Evolutionary conservation across 2,329 filamentous ascomycete species (phyloP).

Genomic region (Hypoxylon rubiginosum): DNA sequence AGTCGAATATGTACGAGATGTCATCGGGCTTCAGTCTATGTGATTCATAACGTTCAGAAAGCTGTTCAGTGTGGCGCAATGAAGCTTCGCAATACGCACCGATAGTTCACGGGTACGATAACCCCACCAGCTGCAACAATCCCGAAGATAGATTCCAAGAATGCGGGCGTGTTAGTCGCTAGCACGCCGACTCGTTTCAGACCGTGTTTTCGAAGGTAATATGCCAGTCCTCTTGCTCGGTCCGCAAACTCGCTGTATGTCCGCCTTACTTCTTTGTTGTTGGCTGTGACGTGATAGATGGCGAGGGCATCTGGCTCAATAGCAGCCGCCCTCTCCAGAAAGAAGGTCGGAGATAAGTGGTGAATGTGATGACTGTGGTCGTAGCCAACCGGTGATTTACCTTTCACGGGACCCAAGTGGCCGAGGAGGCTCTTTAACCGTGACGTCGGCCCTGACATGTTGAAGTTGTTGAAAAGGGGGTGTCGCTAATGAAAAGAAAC

Average conservation of each 20-base stretch:
- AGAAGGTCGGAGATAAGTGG: conserved; percentile 87
- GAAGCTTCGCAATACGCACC: conserved; percentile 45
- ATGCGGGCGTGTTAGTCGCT: conserved; percentile 92
- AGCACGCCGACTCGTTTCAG: conserved; percentile 86
- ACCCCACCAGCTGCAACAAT: conserved; percentile 85
- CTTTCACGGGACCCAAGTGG: conserved; percentile 58
- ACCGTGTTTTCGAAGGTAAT: conserved; percentile 82
- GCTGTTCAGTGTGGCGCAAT: background rate
- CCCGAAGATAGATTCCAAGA: conserved; percentile 90
- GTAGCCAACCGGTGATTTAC: conserved; percentile 56
- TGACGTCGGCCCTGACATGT: conserved; percentile 74
- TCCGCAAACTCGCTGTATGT: conserved; percentile 87
- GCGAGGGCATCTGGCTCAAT: conserved; percentile 90
- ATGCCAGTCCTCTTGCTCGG: conserved; percentile 87
- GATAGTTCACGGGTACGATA: conserved; percentile 75
- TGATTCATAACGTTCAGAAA: conserved; percentile 5
- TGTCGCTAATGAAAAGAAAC: background rate
- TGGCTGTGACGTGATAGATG: conserved; percentile 86
- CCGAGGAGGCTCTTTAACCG: conserved; percentile 71
- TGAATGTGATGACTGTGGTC: conserved; percentile 73
- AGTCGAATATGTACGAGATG: conserved; percentile 89
- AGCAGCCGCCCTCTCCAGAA: conserved; percentile 84
- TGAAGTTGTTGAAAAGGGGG: background rate
- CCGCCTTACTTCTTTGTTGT: conserved; percentile 78
- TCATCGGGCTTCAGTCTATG: conserved; percentile 71